Base-by-base conservation (phyloP, 169 alveolate genomes). In the Eimeria maxima region DNA sequence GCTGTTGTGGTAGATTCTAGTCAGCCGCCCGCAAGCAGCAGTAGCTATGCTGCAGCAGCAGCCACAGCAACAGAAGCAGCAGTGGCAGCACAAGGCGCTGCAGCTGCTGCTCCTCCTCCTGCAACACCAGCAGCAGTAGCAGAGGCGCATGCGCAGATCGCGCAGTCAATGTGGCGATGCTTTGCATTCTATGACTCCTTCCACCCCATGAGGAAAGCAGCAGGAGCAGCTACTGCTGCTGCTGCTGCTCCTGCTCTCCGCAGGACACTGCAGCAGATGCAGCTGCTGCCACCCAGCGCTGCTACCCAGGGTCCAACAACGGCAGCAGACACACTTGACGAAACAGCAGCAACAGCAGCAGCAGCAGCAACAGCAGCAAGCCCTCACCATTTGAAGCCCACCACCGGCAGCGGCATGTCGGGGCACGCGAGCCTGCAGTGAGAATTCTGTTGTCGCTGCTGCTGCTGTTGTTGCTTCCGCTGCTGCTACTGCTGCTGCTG, bases 201-300 rank as follows among this genome's bases (percentile, higher is more conserved):
- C 3, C 81, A 71, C 47, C 81, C 33, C 24, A 20, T 29, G 47
- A 42, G 81, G 20, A 8, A 71, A 24, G 47, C 47, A 38, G 81
- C 81, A 71, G 42, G n/a, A 27, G 81, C 53, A 71, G 81, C 81
- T 71, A 24, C 47, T 71, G 81, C 81, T 71, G 81, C 81, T 27
- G 11, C 42, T 71, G 81, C 81, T 18, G 81, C 81, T 27, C 81
- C 81, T 3, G 42, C 53, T 10, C 81, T 71, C 10, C 81, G 81
- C 22, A 71, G 20, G 81, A 16, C 45, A 14, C 47, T 71, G 38
- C 81, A 71, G 81, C 45, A 38, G 53, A 8, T 71, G 81, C 81
- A 71, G 81, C 81, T 71, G 42, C 42, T 71, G 81, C 81, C 33
- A 11, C 16, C 42, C 33, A 45, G 10, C 11, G 5, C 44, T 71